A percentile compares a stretch with the other conserved stretches of the same genome.
These are phyloP conservation scores for Pholiota conissans DNA, from an alignment of 768 basidiomycete genomes.

Conservation along the genomic window DNA sequence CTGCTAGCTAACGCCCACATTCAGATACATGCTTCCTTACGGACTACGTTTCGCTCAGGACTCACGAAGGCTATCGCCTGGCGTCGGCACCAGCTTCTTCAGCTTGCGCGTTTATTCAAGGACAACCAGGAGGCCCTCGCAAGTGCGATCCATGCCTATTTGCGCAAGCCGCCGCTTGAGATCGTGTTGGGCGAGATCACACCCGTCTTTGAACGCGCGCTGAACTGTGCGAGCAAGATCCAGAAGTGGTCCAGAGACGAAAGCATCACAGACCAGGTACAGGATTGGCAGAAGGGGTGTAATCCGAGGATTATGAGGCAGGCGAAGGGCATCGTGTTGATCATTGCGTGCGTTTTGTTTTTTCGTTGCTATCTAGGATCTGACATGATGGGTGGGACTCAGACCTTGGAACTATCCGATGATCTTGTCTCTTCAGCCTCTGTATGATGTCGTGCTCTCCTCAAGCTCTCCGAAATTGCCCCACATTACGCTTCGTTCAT, in stretches of 20 bases:
- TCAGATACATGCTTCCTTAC: conserved; percentile 31
- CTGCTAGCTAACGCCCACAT: neutral
- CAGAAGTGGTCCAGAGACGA: conserved; percentile 61
- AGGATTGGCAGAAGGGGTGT: conserved; percentile 48
- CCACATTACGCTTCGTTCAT: conserved; percentile 51
- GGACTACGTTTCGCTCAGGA: too few relatives aligned
- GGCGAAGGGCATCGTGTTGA: too few relatives aligned
- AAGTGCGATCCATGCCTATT: conserved; percentile 46
- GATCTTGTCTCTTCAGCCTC: conserved; percentile 53
- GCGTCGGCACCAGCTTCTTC: conserved; percentile 64
- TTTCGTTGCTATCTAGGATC: too few relatives aligned
- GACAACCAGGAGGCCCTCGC: conserved; percentile 57
- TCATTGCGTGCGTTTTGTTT: too few relatives aligned
- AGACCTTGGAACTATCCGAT: too few relatives aligned
- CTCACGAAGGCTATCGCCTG: conserved; percentile 51
- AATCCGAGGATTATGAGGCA: too few relatives aligned
- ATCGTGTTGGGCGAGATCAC: conserved; percentile 45
- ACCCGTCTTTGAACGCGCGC: conserved; percentile 37
- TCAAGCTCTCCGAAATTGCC: conserved; percentile 68
- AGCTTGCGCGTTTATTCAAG: conserved; percentile 60
- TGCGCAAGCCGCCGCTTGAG: conserved; percentile 48
- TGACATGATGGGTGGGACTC: too few relatives aligned
- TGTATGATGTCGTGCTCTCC: conserved; percentile 60
- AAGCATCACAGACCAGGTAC: conserved; percentile 33
- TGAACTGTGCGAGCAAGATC: conserved; percentile 48